Evolutionary conservation across 345 rosid species (phyloP).

Genomic region (Rhodamnia argentea): DNA sequence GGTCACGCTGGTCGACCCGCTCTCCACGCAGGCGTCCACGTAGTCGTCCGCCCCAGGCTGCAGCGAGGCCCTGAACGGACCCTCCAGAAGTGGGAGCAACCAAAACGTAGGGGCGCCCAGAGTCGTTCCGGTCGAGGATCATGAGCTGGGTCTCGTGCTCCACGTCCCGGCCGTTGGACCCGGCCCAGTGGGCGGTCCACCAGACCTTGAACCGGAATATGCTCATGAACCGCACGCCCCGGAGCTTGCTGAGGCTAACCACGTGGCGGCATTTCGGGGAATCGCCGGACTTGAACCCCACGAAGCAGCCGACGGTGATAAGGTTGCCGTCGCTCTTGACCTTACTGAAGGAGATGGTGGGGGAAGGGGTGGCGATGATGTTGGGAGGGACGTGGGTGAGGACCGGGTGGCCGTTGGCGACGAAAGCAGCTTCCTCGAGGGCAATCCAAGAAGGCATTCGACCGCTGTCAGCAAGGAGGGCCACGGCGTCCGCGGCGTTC

Average conservation of each 20-base stretch:
- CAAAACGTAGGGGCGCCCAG: conserved; percentile 50
- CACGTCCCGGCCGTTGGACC: conserved; percentile 63
- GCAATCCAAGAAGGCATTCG: background rate
- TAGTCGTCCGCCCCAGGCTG: conserved; percentile 54
- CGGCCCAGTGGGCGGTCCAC: conserved; percentile 98
- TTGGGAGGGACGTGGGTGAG: conserved; percentile 62
- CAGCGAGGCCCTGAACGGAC: conserved; percentile 60
- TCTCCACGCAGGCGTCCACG: conserved; percentile 67
- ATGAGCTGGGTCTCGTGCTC: conserved; percentile 81
- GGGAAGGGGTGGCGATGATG: conserved; percentile 38
- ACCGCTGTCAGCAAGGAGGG: conserved; percentile 11
- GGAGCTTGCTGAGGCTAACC: conserved; percentile 55
- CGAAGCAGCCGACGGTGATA: conserved; percentile 32
- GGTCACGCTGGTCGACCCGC: conserved; percentile 59
- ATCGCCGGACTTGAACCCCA: conserved; percentile 40
- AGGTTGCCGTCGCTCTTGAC: conserved; percentile 5
- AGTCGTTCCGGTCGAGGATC: conserved; percentile 46
- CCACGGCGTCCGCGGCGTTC: background rate
- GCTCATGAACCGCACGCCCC: conserved; percentile 68
- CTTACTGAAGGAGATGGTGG: conserved; percentile 22
- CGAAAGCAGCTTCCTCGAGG: conserved; percentile 7
- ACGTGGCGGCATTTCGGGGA: conserved; percentile 48
- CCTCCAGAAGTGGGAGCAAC: conserved; percentile 64
- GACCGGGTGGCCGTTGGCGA: conserved; percentile 50
- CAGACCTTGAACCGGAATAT: conserved; percentile 97